Base-by-base conservation (phyloP, 352 stramenopile species). In the Poterioochromonas sp. region DNA sequence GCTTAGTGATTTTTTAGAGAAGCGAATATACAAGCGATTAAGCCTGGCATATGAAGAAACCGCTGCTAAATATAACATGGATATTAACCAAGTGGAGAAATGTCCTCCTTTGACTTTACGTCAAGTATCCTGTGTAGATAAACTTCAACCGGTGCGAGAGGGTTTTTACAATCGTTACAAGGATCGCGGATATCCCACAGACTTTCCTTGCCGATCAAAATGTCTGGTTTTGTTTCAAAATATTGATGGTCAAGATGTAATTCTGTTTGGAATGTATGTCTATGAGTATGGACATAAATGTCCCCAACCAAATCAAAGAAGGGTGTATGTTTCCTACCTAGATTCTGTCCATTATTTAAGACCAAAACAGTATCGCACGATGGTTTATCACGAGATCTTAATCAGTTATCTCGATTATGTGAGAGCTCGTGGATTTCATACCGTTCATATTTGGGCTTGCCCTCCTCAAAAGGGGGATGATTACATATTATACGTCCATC, bases 401-500 rank as follows among this genome's bases (percentile, higher is more conserved):
- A 93, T 98, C 69, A 91, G 93, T 1, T 99, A 99, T 80, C 86
- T 99, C 65, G 94, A 98, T 74, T 97, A 98, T 83, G 93, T 98
- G 63, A 95, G 97, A 76, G 86, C 90, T 49, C 90, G 94, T 51
- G 96, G 96, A 0, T 99, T 98, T 83, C 90, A 96, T 77, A 98
- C 94, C 40, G 95, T 93, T 26, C 95, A 99, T 84, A 91, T 99
- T 83, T 99, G 96, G 96, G 96, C 96, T 35, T 99, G 96, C 85
- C 96, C 96, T 35, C 96, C 96, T 40, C 83, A 97, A 15, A 98
- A 98, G 82, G 95, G 96, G 18, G 96, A 99, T 82, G 96, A 99
- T 83, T 99, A 99, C 82, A 99, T 99, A 77, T 85, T 99, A 69
- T 98, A 99, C 82, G 97, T 94, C 77, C 97, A 99, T 83, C 96